Evolutionary conservation across 2,329 filamentous ascomycete genomes (phyloP), one percentile per base, ranked within the genome.

Genomic region (Gaeumannomyces sp.): DNA sequence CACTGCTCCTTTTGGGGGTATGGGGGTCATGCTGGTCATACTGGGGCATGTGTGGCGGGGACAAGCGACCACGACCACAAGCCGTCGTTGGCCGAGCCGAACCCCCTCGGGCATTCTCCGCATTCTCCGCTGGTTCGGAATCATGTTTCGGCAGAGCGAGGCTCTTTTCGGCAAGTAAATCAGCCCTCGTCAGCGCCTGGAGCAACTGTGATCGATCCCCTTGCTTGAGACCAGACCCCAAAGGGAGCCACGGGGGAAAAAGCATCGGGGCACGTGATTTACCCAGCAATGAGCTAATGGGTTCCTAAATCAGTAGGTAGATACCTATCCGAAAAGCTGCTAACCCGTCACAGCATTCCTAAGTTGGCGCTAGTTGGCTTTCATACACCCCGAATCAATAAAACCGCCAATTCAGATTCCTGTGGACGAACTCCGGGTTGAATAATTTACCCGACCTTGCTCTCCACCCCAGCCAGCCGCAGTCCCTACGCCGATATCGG

Each of bases 71-170:
- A 7, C 38, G 28, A 29, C 8, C 50, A 29, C 25, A 33, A 35
- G 64, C 65, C 65, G 64, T 38, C 16, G 19, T 59, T 65, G 64
- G 64, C 64, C 65, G 61, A 65, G 19, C 16, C 45, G 45, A 53
- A 10, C 14, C 59, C 31, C 31, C 59, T 16, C 19, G 25, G 57
- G 13, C 27, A 16, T 13, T 31, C 31, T 38, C 59, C 59, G 59
- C 31, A 13, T 38, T 60, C 22, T 19, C 57, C 29, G 57, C 27
- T 59, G 27, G 19, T 59, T 64, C 63, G 63, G 63, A 61, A 64
- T 50, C 28, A 58, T 35, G 25, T 29, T 27, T 61, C 63, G 63
- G 63, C 63, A 64, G 62, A 64, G 57, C 14, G 28, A n/a, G 22
- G 33, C 60, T 50, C 29, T 27, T 11, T 60, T 60, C 59, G 59